These are phyloP conservation scores for Pseudogymnoascus sp. DNA, from an alignment of 2,329 filamentous ascomycete genomes.

Conservation along the genomic window DNA sequence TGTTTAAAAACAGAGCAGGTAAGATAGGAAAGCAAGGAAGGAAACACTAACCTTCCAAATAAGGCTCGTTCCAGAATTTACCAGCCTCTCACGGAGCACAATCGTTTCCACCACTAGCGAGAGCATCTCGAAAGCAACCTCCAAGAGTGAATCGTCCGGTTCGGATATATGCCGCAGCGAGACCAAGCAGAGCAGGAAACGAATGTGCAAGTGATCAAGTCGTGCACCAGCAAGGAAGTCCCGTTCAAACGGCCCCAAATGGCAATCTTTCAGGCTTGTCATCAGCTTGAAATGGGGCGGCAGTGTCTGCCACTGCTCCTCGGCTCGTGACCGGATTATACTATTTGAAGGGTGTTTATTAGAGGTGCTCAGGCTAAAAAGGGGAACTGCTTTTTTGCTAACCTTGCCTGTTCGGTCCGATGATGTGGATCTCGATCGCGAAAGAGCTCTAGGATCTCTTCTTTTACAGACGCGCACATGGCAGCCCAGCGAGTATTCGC, in stretches of 20 bases:
- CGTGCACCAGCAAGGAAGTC: slow-evolving; percentile 28
- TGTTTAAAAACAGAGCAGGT: not conserved
- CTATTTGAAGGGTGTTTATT: slow-evolving; percentile 12
- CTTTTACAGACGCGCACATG: slow-evolving; percentile 27
- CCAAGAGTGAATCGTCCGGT: slow-evolving; percentile 22
- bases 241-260: slow-evolving; percentile 20
- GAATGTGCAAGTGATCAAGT: slow-evolving; percentile 29
- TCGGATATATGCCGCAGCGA: slow-evolving; percentile 20
- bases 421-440: slow-evolving; percentile 16
- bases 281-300: slow-evolving; percentile 22
- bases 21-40: slow-evolving; percentile 9
- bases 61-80: slow-evolving; percentile 29
- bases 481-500: slow-evolving; percentile 27
- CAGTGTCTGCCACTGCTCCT: slow-evolving; percentile 23
- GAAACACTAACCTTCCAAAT: slow-evolving; percentile 10
- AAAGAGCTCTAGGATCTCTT: slow-evolving; percentile 28
- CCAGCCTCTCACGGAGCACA: slow-evolving; percentile 24
- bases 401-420: slow-evolving; percentile 14
- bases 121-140: slow-evolving; percentile 26
- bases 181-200: slow-evolving; percentile 26
- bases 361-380: not conserved
- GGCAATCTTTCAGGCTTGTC: slow-evolving; percentile 14
- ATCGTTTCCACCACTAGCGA: slow-evolving; percentile 25
- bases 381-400: slow-evolving; percentile 1
- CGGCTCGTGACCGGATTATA: slow-evolving; percentile 16